phyloP scores from a whole-genome alignment of 805 yeast genomes.

The Kregervanrija fluxuum region DNA sequence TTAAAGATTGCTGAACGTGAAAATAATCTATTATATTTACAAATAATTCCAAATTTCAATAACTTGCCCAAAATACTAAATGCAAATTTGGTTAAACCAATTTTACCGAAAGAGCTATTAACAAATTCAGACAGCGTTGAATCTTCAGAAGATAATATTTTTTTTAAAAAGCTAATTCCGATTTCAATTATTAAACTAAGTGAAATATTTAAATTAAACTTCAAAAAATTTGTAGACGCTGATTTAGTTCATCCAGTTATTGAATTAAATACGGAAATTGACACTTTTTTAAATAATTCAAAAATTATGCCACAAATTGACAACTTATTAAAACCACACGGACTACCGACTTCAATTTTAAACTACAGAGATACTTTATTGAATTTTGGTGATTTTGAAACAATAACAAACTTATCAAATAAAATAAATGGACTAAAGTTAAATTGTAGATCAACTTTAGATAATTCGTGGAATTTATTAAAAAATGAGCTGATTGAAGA shows the following conservation, averaged over 20 bases:
- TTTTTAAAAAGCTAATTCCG: conserved; percentile 65
- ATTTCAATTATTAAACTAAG: conserved; percentile 57
- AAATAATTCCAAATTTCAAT: conserved; percentile 44
- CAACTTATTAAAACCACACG: conserved; percentile 47
- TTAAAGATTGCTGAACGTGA: conserved; percentile 61
- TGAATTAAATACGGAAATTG: conserved; percentile 38
- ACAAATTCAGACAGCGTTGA: conserved; percentile 3
- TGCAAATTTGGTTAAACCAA: conserved; percentile 47
- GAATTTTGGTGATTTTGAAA: conserved; percentile 43
- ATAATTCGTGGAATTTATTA: conserved; percentile 40
- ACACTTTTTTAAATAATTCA: conserved; percentile 36
- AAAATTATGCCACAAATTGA: conserved; percentile 61
- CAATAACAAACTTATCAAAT: conserved; percentile 33
- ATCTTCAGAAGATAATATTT: conserved; percentile 18
- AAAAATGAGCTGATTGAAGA: conserved; percentile 51
- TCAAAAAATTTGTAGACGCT: conserved; percentile 15
- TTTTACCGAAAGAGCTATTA: conserved; percentile 29
- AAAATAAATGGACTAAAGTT: conserved; percentile 39
- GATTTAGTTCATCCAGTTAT: conserved; percentile 34
- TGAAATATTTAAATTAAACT: conserved; percentile 49
- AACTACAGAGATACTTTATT: conserved; percentile 49
- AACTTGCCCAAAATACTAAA: conserved; percentile 37
- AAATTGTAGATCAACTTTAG: conserved; percentile 35
- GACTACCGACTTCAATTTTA: conserved; percentile 50
- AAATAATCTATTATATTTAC: conserved; percentile 72